Percentiles rank a stretch among this genome's conserved stretches.
These are phyloP conservation scores for Tarenaya hassleriana DNA, from an alignment of 345 rosid species.

Conservation along the genomic window DNA sequence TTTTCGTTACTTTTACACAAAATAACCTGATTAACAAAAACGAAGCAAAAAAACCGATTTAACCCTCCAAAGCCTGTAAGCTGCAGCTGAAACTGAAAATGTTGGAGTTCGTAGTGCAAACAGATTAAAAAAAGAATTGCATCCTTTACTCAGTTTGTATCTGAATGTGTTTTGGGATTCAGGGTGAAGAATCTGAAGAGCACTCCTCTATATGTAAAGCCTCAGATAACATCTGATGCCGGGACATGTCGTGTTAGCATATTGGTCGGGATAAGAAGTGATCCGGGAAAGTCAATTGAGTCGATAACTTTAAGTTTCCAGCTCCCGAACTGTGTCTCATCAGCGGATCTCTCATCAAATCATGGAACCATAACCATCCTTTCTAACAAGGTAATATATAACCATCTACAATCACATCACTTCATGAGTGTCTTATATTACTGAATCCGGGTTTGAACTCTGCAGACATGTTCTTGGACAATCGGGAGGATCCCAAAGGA, in stretches of 20 bases:
- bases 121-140: neutral
- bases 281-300: slow-evolving; percentile 80
- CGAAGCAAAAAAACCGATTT: too few species aligned
- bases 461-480: slow-evolving; percentile 80
- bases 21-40: too few species aligned
- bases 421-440: neutral
- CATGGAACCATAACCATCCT: slow-evolving; percentile 76
- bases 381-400: slow-evolving; percentile 58
- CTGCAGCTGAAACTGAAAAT: neutral
- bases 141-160: neutral
- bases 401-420: neutral
- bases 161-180: slow-evolving; percentile 12
- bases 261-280: slow-evolving; percentile 74
- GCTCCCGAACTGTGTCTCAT: slow-evolving; percentile 63
- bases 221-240: slow-evolving; percentile 72
- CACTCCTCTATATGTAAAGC: slow-evolving; percentile 78
- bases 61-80: neutral
- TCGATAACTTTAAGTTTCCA: slow-evolving; percentile 68
- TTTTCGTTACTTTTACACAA: too few species aligned
- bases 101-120: neutral
- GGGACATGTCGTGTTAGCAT: slow-evolving; percentile 68
- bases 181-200: slow-evolving; percentile 87
- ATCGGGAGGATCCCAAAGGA: slow-evolving; percentile 83
- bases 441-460: neutral
- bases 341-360: slow-evolving; percentile 85